A percentile compares a stretch with the other conserved stretches of the same genome.
Conservation (phyloP, 768 basidiomycete genomes). For the Phanerochaete sordida region DNA sequence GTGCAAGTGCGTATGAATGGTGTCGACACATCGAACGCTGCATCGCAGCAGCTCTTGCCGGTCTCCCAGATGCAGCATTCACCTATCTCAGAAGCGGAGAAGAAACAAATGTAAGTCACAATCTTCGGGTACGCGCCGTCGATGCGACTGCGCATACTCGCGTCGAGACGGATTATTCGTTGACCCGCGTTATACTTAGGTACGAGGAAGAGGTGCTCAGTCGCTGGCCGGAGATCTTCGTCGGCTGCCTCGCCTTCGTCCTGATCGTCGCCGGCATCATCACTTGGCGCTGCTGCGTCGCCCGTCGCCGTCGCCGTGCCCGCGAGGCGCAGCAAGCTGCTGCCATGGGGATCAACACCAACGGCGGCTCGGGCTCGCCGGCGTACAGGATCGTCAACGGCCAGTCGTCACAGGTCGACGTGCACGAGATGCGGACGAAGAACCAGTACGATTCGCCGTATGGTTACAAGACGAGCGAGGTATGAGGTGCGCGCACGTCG, state of each 20-base stretch:
- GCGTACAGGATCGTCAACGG: slow-evolving; percentile 9
- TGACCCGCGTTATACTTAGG: slow-evolving; percentile 8
- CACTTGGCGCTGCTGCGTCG: slow-evolving; percentile 28
- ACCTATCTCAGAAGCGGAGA: slow-evolving; percentile 39
- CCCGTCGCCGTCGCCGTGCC: slow-evolving; percentile 15
- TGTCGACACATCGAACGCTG: slow-evolving; percentile 48
- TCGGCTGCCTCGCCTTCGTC: slow-evolving; percentile 28
- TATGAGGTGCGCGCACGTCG: background rate
- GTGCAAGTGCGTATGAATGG: slow-evolving; percentile 58
- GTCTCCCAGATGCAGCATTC: slow-evolving; percentile 55
- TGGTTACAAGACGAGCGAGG: background rate
- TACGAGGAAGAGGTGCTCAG: slow-evolving; percentile 27
- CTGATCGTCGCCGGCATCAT: slow-evolving; percentile 23
- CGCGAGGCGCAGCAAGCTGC: slow-evolving; percentile 9
- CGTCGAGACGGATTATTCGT: background rate
- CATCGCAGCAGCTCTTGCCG: slow-evolving; percentile 61
- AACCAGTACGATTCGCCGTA: background rate
- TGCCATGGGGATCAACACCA: slow-evolving; percentile 9
- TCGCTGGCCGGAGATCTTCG: slow-evolving; percentile 30
- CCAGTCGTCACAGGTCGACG: background rate
- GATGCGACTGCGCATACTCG: background rate
- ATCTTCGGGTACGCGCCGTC: background rate
- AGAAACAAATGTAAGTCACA: slow-evolving; percentile 22
- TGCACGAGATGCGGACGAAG: slow-evolving; percentile 13
- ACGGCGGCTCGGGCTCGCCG: background rate